phyloP scores from a whole-genome alignment of 257 asterid species.

The Pogostemon cablin region DNA sequence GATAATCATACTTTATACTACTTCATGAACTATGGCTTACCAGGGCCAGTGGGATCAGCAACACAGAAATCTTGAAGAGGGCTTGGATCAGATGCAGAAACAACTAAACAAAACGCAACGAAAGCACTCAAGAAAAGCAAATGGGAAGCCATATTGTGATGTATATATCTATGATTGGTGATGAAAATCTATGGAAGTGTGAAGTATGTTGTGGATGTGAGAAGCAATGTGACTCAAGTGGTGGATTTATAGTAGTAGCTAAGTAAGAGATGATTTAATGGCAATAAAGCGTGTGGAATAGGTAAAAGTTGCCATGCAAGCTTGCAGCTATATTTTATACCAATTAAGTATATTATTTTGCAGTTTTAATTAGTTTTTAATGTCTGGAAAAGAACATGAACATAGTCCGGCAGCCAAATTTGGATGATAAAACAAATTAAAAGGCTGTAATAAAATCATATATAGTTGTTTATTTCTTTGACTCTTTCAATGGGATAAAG shows the following conservation, averaged over 20 bases:
- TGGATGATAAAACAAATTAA: no score
- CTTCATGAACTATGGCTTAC: constrained; percentile 14
- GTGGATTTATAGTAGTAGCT: background rate
- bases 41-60: constrained; percentile 38
- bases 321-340: no score
- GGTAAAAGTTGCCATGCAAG: background rate
- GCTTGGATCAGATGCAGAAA: constrained; percentile 45
- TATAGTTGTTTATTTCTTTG: no score
- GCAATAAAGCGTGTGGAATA: constrained; percentile 8
- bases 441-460: no score
- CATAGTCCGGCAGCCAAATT: no score
- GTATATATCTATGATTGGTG: background rate
- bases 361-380: no score
- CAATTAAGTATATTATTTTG: no score
- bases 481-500: no score
- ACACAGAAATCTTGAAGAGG: constrained; percentile 64
- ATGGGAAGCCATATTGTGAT: constrained; percentile 13
- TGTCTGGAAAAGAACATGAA: no score
- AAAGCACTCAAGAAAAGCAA: background rate
- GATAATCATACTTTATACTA: background rate
- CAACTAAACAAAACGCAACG: constrained; percentile 22
- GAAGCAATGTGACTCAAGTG: background rate
- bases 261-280: background rate
- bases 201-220: background rate
- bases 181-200: background rate